Evolutionary conservation across 2,329 filamentous ascomycete species (phyloP).

Genomic region (Juglanconis oblonga): DNA sequence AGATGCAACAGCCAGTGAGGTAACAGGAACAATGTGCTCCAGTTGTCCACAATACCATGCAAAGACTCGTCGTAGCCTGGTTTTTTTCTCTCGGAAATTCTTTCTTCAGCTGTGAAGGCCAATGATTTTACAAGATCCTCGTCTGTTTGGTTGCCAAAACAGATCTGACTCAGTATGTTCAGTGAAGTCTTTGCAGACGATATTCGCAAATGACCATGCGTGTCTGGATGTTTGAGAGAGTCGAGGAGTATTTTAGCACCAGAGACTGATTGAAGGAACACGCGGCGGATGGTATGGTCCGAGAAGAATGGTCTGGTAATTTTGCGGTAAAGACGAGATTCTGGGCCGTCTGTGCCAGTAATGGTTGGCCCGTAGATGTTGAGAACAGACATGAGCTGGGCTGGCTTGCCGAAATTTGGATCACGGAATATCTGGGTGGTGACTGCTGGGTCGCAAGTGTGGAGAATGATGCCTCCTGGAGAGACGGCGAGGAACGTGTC

Average conservation of each 20-base stretch:
- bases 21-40: neutral
- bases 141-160: neutral
- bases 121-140: neutral
- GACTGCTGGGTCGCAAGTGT: neutral
- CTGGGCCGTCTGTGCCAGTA: neutral
- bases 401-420: neutral
- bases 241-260: neutral
- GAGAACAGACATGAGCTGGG: neutral
- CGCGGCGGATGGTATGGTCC: neutral
- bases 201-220: neutral
- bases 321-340: neutral
- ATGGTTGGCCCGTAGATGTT: neutral
- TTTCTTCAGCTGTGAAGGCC: neutral
- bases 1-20: neutral
- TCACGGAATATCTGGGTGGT: neutral
- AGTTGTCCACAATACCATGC: neutral
- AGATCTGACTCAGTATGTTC: neutral
- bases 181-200: neutral
- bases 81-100: neutral
- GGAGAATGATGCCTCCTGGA: neutral
- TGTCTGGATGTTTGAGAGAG: neutral
- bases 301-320: neutral
- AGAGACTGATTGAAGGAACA: neutral
- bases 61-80: neutral
- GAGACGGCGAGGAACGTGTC: neutral